phyloP scores from a whole-genome alignment of 768 basidiomycete genomes.

The Pleurotus giganteus region DNA sequence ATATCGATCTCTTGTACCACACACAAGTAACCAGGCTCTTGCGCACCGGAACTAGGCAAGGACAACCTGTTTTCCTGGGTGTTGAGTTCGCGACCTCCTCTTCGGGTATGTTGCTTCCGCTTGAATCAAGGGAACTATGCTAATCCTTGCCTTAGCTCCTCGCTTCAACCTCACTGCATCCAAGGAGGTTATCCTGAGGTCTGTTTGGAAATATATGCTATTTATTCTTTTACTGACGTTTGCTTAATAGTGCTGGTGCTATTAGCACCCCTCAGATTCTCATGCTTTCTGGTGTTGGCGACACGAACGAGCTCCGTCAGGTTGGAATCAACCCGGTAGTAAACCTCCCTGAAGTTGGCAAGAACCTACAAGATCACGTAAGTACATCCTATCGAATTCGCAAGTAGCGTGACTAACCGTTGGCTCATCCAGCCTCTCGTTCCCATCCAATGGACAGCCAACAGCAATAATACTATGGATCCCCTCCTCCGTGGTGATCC shows the following conservation, averaged over 20 bases:
- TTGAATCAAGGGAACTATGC: neutral
- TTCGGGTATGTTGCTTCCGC: neutral
- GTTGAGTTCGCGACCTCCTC: constrained; percentile 18
- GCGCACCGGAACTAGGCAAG: constrained; percentile 11
- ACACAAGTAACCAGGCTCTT: constrained; percentile 29
- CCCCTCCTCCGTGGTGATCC: constrained; percentile 12
- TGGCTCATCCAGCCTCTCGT: constrained; percentile 14
- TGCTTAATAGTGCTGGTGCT: constrained; percentile 19
- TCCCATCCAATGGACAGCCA: constrained; percentile 6
- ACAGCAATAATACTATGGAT: constrained; percentile 16
- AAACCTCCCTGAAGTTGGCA: constrained; percentile 21
- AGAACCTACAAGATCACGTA: constrained; percentile 27
- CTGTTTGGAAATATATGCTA: neutral
- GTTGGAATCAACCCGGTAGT: constrained; percentile 16
- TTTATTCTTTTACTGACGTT: neutral
- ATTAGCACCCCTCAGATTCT: constrained; percentile 26
- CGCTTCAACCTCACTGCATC: constrained; percentile 12
- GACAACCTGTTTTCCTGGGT: constrained; percentile 16
- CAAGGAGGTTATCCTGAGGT: constrained; percentile 22
- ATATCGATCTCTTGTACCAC: constrained; percentile 34
- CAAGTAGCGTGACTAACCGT: constrained; percentile 18
- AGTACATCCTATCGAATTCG: neutral
- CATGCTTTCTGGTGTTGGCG: constrained; percentile 25
- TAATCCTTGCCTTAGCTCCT: neutral
- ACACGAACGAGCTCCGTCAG: neutral